phyloP scores from a whole-genome alignment of 306 rosid genomes.

The Trifolium repens region DNA sequence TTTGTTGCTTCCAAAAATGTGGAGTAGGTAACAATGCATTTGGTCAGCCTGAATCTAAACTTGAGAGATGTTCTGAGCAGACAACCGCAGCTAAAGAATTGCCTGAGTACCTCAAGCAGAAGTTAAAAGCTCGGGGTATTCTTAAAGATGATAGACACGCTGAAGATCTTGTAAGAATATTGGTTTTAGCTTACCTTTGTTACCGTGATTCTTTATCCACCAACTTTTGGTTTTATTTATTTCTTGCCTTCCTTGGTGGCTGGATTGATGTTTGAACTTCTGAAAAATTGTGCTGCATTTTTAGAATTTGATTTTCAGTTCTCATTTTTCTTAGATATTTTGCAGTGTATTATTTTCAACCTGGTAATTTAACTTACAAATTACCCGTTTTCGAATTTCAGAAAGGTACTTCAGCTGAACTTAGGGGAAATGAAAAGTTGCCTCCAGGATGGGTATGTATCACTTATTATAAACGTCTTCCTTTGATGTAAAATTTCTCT shows the following conservation, averaged over 20 bases:
- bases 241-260: neutral
- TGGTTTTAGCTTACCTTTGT: slow-evolving; percentile 24
- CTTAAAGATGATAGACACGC: slow-evolving; percentile 60
- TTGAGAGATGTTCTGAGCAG: slow-evolving; percentile 49
- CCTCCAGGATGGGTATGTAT: slow-evolving; percentile 85
- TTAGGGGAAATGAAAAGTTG: slow-evolving; percentile 51
- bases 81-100: slow-evolving; percentile 64
- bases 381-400: slow-evolving; percentile 53
- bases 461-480: slow-evolving; percentile 9
- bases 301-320: slow-evolving; percentile 32
- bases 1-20: slow-evolving; percentile 49
- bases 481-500: slow-evolving; percentile 18
- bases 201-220: slow-evolving; percentile 17
- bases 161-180: slow-evolving; percentile 54
- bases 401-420: slow-evolving; percentile 59
- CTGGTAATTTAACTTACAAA: slow-evolving; percentile 27
- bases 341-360: slow-evolving; percentile 26
- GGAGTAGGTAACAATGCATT: slow-evolving; percentile 51
- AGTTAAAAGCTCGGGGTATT: slow-evolving; percentile 89
- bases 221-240: slow-evolving; percentile 18
- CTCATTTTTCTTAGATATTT: slow-evolving; percentile 30
- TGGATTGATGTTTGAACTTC: slow-evolving; percentile 5
- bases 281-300: slow-evolving; percentile 11
- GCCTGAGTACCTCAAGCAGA: slow-evolving; percentile 89
- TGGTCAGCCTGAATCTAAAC: slow-evolving; percentile 43